phyloP scores from a whole-genome alignment of 129 eudicot species.

The Artemisia argyi region DNA sequence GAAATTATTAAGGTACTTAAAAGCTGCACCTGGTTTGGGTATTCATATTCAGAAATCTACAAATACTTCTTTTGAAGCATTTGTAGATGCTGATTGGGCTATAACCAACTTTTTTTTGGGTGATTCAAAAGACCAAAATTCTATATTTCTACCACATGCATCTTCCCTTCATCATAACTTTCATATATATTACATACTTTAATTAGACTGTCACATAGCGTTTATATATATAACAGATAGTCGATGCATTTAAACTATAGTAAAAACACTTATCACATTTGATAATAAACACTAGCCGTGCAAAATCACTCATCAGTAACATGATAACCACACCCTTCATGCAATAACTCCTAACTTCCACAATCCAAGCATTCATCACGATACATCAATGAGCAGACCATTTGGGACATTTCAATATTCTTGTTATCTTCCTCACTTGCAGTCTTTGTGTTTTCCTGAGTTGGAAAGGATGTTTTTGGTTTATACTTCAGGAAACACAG shows the following conservation, averaged over 20 bases:
- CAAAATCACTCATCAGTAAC: conserved; percentile 1
- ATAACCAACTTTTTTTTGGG: too few relatives aligned
- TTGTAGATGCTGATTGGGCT: too few relatives aligned
- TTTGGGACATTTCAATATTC: conserved; percentile 56
- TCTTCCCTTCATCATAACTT: neutral
- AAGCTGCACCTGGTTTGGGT: too few relatives aligned
- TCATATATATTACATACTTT: conserved; percentile 2
- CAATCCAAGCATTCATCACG: conserved; percentile 87
- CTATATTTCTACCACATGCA: too few relatives aligned
- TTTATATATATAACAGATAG: neutral
- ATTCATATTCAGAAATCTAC: too few relatives aligned
- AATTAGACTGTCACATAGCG: neutral
- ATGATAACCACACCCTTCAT: neutral
- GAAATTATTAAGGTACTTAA: too few relatives aligned
- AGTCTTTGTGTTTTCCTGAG: conserved; percentile 53
- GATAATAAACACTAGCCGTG: neutral
- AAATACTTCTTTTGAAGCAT: too few relatives aligned
- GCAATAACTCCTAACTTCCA: conserved; percentile 49
- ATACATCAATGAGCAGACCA: conserved; percentile 80
- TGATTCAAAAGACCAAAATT: too few relatives aligned
- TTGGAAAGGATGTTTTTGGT: neutral
- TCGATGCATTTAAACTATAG: neutral
- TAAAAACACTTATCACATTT: neutral
- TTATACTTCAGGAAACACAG: neutral
- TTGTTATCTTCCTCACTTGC: conserved; percentile 42